These are phyloP conservation scores for Schrenkiella parvula DNA, from an alignment of 345 rosid species.

Conservation along the genomic window DNA sequence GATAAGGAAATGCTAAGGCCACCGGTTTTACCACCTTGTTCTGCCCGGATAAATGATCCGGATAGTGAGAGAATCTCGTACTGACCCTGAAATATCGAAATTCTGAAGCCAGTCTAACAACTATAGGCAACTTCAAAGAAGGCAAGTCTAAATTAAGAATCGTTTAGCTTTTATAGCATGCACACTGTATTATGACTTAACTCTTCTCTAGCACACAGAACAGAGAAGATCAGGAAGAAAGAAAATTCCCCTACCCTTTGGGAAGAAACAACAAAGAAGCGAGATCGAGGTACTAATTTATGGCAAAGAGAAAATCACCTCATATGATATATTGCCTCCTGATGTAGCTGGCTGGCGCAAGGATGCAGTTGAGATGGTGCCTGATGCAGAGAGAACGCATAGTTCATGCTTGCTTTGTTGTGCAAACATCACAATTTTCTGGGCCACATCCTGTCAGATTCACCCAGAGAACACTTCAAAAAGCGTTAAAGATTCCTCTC, in stretches of 20 bases:
- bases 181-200: not conserved
- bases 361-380: slow-evolving; percentile 71
- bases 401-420: slow-evolving; percentile 80
- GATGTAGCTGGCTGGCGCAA: slow-evolving; percentile 74
- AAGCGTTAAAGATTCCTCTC: not conserved
- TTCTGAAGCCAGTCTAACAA: slow-evolving; percentile 4
- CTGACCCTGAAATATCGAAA: slow-evolving; percentile 53
- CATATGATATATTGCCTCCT: slow-evolving; percentile 71
- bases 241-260: not conserved
- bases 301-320: slow-evolving; percentile 43
- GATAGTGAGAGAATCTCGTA: slow-evolving; percentile 81
- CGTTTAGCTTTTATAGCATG: not conserved
- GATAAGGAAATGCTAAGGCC: slow-evolving; percentile 78
- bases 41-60: slow-evolving; percentile 82
- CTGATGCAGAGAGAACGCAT: slow-evolving; percentile 87
- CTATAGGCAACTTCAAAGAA: slow-evolving; percentile 7
- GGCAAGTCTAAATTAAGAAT: not conserved
- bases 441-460: slow-evolving; percentile 65
- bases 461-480: slow-evolving; percentile 21
- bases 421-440: slow-evolving; percentile 67
- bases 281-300: not conserved
- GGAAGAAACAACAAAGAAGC: not conserved
- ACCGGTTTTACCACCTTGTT: slow-evolving; percentile 73
- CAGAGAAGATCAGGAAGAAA: not conserved
- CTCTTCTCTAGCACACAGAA: not conserved